Conservation (phyloP, 164 flowering plant species). For the Magnolia officinalis region DNA sequence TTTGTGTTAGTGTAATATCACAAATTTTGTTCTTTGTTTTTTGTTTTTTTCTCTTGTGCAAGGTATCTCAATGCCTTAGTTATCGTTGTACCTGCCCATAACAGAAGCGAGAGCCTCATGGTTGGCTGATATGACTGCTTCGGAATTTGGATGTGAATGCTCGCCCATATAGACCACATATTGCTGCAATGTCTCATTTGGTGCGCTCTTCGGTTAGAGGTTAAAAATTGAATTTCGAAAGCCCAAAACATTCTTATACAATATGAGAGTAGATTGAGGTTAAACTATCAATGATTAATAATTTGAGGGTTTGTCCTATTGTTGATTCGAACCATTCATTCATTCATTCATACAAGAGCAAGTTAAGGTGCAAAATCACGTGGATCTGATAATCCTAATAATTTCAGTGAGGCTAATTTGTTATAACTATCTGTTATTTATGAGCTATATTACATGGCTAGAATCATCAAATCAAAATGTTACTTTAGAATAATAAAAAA, state of each 20-base stretch:
- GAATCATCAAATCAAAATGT: too few relatives aligned
- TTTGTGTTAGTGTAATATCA: too few relatives aligned
- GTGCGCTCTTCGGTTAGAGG: neutral
- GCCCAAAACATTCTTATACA: neutral
- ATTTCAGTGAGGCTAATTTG: neutral
- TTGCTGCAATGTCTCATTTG: constrained; percentile 14
- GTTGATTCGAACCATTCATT: neutral
- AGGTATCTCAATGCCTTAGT: neutral
- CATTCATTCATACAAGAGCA: neutral
- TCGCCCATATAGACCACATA: constrained; percentile 40
- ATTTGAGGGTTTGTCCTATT: neutral
- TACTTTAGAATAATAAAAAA: too few relatives aligned
- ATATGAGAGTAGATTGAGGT: neutral
- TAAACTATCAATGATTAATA: neutral
- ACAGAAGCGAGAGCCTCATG: constrained; percentile 21
- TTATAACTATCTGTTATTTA: too few relatives aligned
- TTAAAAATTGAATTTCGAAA: neutral
- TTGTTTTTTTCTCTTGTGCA: neutral
- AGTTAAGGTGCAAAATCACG: too few relatives aligned
- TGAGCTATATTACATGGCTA: too few relatives aligned
- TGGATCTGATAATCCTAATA: neutral
- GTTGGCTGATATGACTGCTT: constrained; percentile 24
- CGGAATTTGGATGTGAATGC: constrained; percentile 17
- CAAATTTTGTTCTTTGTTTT: neutral
- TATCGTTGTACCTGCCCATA: constrained; percentile 15